Evolutionary conservation across 2,329 filamentous ascomycete species (phyloP).

Genomic region (Drechslera avenae): DNA sequence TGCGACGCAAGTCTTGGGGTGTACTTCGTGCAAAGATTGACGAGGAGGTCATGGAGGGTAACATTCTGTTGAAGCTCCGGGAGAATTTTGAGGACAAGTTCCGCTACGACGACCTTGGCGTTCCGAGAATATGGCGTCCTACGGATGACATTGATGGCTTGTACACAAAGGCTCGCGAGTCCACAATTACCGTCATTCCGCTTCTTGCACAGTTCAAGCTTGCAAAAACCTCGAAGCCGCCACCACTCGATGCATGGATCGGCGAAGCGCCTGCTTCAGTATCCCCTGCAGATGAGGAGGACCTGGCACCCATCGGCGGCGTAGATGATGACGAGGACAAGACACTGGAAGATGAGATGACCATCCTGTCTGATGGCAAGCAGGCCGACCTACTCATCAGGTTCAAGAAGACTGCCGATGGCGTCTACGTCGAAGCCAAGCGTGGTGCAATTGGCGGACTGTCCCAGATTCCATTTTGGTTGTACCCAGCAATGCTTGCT

Average conservation of each 20-base stretch:
- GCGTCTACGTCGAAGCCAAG: constrained; percentile 97
- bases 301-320: constrained; percentile 85
- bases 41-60: constrained; percentile 97
- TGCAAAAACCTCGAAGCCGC: constrained; percentile 72
- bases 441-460: constrained; percentile 94
- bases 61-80: constrained; percentile 89
- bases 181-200: constrained; percentile 87
- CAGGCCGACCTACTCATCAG: constrained; percentile 88
- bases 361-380: constrained; percentile 87
- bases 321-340: constrained; percentile 94
- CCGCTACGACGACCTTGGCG: constrained; percentile 92
- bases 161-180: constrained; percentile 90
- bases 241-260: constrained; percentile 84
- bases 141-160: constrained; percentile 96
- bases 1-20: constrained; percentile 93
- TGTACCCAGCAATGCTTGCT: constrained; percentile 85
- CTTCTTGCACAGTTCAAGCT: constrained; percentile 85
- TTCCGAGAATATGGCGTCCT: constrained; percentile 94
- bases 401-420: constrained; percentile 98
- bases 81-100: constrained; percentile 99
- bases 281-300: constrained; percentile 85
- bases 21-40: constrained; percentile 89
- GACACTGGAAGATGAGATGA: constrained; percentile 95
- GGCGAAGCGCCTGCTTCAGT: constrained; percentile 75
- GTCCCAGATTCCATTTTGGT: constrained; percentile 91